Percentiles rank a stretch among this genome's conserved stretches.
These are phyloP conservation scores for Penicillium sp. DNA, from an alignment of 2,329 filamentous ascomycete genomes.

Conservation along the genomic window DNA sequence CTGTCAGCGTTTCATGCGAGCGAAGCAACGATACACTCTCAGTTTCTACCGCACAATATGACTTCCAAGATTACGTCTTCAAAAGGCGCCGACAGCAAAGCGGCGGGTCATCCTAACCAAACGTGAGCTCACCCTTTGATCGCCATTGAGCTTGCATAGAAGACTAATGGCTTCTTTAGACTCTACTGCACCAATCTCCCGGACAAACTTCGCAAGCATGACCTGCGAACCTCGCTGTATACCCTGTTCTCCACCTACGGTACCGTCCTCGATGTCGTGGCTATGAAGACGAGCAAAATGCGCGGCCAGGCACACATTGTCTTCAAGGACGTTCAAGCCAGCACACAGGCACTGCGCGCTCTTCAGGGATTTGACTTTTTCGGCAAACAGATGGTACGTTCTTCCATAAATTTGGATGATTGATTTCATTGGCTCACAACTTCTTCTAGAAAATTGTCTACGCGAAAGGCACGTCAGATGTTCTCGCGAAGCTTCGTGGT, in stretches of 20 bases:
- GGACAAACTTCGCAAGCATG: slow-evolving; percentile 85
- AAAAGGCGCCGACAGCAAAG: slow-evolving; percentile 43
- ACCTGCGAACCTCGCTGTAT: slow-evolving; percentile 85
- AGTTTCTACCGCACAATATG: slow-evolving; percentile 30
- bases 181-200: slow-evolving; percentile 90
- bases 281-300: slow-evolving; percentile 88
- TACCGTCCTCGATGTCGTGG: slow-evolving; percentile 87
- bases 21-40: neutral
- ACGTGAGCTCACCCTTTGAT: slow-evolving; percentile 59
- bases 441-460: slow-evolving; percentile 79
- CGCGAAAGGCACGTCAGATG: slow-evolving; percentile 85
- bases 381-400: slow-evolving; percentile 78
- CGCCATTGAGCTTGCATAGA: slow-evolving; percentile 5
- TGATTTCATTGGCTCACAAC: slow-evolving; percentile 1
- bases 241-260: slow-evolving; percentile 94
- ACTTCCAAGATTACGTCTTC: slow-evolving; percentile 46
- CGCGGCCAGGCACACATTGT: slow-evolving; percentile 93
- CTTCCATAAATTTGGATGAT: neutral
- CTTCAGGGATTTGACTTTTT: slow-evolving; percentile 86
- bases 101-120: slow-evolving; percentile 71
- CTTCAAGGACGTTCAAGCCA: slow-evolving; percentile 86
- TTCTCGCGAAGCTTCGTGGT: slow-evolving; percentile 88
- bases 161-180: slow-evolving; percentile 52
- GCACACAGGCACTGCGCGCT: slow-evolving; percentile 89
- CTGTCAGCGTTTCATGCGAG: neutral